Conservation (phyloP, 2,329 filamentous ascomycete genomes). For the Fusarium sp. region DNA sequence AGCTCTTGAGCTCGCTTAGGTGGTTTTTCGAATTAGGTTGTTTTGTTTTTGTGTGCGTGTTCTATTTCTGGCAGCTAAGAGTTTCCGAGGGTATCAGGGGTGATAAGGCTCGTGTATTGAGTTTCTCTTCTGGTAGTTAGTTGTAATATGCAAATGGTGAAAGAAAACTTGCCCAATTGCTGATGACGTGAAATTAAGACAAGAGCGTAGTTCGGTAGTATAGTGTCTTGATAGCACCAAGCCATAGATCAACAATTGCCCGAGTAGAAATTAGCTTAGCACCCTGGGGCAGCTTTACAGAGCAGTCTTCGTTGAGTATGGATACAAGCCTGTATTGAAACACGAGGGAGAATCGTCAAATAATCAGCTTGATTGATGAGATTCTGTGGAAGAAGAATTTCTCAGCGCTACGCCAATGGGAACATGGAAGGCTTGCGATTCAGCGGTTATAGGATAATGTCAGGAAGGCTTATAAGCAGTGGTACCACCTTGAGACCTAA, state of each 20-base stretch:
- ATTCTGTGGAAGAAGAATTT: neutral
- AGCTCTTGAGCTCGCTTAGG: conserved; percentile 11
- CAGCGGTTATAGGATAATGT: neutral
- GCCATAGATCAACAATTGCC: conserved; percentile 12
- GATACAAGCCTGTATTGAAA: neutral
- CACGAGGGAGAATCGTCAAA: neutral
- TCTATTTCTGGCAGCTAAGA: neutral
- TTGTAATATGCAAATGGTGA: conserved; percentile 10
- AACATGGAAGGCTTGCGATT: neutral
- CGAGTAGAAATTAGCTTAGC: conserved; percentile 17
- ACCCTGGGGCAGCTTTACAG: neutral
- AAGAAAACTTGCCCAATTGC: neutral
- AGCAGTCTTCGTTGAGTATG: neutral
- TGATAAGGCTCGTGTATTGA: neutral
- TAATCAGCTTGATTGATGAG: neutral
- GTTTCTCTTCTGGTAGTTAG: neutral
- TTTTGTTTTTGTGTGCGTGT: conserved; percentile 2
- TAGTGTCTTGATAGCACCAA: conserved; percentile 15
- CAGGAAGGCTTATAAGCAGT: neutral
- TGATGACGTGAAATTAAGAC: conserved; percentile 30
- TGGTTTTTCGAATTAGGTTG: conserved; percentile 22
- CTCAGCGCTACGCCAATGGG: neutral
- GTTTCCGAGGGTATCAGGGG: neutral
- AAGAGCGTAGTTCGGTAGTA: conserved; percentile 17
- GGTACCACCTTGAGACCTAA: too few relatives aligned